phyloP scores from a whole-genome alignment of 2,329 filamentous ascomycete species.

The Tolypocladium ovalisporum region DNA sequence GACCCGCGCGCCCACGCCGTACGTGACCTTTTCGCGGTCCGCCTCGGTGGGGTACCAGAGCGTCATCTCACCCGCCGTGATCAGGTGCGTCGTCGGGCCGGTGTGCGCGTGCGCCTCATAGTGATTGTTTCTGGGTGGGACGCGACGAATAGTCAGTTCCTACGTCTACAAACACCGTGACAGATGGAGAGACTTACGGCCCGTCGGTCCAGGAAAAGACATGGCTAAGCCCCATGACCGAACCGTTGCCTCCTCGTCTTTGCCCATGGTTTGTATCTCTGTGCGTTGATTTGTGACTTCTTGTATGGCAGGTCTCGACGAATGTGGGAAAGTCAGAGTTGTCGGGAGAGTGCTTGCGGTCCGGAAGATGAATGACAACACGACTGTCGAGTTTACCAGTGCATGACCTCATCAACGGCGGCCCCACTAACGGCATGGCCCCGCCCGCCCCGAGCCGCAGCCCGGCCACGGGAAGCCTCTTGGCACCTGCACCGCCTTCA shows the following conservation, averaged over 20 bases:
- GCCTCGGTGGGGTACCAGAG: slow-evolving; percentile 54
- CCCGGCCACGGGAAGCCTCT: neutral
- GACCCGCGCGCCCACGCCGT: slow-evolving; percentile 48
- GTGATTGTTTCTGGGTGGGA: slow-evolving; percentile 45
- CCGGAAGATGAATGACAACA: neutral
- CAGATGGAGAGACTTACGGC: slow-evolving; percentile 39
- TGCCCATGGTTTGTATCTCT: slow-evolving; percentile 12
- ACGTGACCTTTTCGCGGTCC: slow-evolving; percentile 43
- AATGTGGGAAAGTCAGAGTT: neutral
- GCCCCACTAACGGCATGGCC: neutral
- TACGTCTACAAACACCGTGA: too few relatives aligned
- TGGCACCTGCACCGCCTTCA: neutral
- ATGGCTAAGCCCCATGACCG: slow-evolving; percentile 57
- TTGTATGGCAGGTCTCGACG: neutral
- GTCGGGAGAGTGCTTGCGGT: too few relatives aligned
- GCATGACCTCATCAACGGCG: neutral
- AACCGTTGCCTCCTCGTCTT: slow-evolving; percentile 43
- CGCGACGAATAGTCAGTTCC: neutral
- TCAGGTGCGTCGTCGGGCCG: slow-evolving; percentile 58
- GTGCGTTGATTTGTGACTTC: neutral
- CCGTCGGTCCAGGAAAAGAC: slow-evolving; percentile 65
- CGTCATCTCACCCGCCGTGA: slow-evolving; percentile 53
- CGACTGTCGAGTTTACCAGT: neutral
- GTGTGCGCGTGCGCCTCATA: slow-evolving; percentile 58
- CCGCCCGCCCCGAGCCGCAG: neutral